Conservation (phyloP, 2,329 filamentous ascomycete genomes). For the Phaeosphaeriaceae sp. region DNA sequence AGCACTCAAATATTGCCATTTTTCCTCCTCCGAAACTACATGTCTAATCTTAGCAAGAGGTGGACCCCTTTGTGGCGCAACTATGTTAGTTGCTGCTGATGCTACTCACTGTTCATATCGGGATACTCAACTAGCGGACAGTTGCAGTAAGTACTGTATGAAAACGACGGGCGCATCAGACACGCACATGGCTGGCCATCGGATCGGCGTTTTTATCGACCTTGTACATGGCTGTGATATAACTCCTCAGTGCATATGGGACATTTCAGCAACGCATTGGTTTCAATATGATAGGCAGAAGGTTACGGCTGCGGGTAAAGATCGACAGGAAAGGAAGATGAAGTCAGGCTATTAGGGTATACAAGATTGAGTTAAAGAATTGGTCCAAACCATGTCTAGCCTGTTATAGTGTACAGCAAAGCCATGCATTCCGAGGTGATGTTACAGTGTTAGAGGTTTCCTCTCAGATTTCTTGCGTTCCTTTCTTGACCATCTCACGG, state of each 20-base stretch:
- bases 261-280: constrained; percentile 14
- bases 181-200: constrained; percentile 60
- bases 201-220: constrained; percentile 56
- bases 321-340: background rate
- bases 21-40: constrained; percentile 27
- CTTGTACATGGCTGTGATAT: constrained; percentile 51
- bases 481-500: constrained; percentile 37
- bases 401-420: constrained; percentile 46
- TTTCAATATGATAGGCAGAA: constrained; percentile 33
- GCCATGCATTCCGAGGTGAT: constrained; percentile 26
- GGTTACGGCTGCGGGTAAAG: constrained; percentile 19
- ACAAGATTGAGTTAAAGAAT: constrained; percentile 16
- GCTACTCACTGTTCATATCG: constrained; percentile 56
- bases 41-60: constrained; percentile 35
- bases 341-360: background rate
- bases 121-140: constrained; percentile 56
- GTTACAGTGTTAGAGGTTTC: constrained; percentile 19
- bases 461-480: constrained; percentile 2
- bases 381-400: constrained; percentile 37
- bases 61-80: constrained; percentile 56
- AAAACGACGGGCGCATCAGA: constrained; percentile 55
- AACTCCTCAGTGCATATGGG: constrained; percentile 39
- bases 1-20: background rate
- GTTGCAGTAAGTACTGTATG: constrained; percentile 58
- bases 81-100: constrained; percentile 54